These are phyloP conservation scores for Hymenoscyphus linearis DNA, from an alignment of 2,329 filamentous ascomycete genomes.

Conservation along the genomic window DNA sequence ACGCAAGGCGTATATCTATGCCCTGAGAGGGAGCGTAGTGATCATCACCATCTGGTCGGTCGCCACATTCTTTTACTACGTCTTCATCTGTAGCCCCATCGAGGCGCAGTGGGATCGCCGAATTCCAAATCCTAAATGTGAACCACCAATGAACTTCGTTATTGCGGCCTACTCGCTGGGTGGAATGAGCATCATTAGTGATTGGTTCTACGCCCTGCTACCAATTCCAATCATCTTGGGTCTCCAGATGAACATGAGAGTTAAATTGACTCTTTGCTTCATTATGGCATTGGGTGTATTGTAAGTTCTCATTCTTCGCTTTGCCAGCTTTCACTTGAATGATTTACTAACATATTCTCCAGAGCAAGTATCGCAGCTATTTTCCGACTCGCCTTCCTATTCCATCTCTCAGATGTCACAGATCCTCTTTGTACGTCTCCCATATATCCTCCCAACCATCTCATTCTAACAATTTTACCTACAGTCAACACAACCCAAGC, in stretches of 20 bases:
- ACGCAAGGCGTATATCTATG: constrained; percentile 42
- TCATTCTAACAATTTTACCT: not conserved
- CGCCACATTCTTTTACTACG: constrained; percentile 37
- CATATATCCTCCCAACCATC: not conserved
- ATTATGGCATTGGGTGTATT: not conserved
- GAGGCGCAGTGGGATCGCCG: constrained; percentile 45
- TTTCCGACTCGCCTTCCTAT: not conserved
- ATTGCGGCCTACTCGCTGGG: not conserved
- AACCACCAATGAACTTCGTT: not conserved
- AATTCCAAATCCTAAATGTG: not conserved
- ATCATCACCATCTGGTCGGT: constrained; percentile 45
- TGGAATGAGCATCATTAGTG: not conserved
- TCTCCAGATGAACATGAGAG: not conserved
- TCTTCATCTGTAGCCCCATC: constrained; percentile 22
- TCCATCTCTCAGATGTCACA: not conserved
- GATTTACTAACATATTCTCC: not conserved
- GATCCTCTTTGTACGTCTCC: not conserved
- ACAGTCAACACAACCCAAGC: constrained; percentile 41
- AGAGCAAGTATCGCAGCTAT: not conserved
- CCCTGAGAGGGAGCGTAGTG: constrained; percentile 41
- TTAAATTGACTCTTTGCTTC: not conserved
- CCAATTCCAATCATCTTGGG: not conserved
- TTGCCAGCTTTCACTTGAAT: not conserved
- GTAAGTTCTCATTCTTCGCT: not conserved
- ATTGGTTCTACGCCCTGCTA: not conserved